Percentiles rank a stretch among this genome's conserved stretches.
Evolutionary conservation across 257 asterid species (phyloP).

Genomic region (Jasminum sambac): DNA sequence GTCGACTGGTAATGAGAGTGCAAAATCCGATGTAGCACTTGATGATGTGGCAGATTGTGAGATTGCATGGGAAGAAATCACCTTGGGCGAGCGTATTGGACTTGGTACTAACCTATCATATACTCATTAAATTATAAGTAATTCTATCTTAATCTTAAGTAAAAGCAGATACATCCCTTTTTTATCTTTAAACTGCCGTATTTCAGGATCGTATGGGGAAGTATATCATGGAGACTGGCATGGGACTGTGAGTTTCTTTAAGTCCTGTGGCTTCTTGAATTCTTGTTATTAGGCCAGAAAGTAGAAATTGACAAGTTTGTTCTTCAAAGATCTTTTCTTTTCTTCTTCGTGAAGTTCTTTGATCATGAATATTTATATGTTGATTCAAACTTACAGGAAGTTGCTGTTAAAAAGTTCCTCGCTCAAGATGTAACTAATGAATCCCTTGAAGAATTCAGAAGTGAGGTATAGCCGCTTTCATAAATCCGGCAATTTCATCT

Average conservation of each 20-base stretch:
- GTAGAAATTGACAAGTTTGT: neutral
- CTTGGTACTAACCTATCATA: slow-evolving; percentile 69
- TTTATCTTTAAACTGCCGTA: slow-evolving; percentile 23
- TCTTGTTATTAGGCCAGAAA: neutral
- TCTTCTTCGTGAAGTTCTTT: slow-evolving; percentile 21
- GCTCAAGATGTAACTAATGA: slow-evolving; percentile 88
- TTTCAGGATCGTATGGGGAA: slow-evolving; percentile 95
- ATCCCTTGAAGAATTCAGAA: slow-evolving; percentile 92
- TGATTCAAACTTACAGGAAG: slow-evolving; percentile 64
- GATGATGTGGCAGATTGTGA: slow-evolving; percentile 98
- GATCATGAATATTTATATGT: slow-evolving; percentile 24
- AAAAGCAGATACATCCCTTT: slow-evolving; percentile 10
- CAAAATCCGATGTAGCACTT: slow-evolving; percentile 69
- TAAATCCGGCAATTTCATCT: too few relatives aligned
- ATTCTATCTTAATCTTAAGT: slow-evolving; percentile 21
- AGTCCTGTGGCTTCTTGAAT: slow-evolving; percentile 22
- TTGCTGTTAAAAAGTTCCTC: slow-evolving; percentile 92
- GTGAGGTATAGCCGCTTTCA: slow-evolving; percentile 66
- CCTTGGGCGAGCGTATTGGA: slow-evolving; percentile 99
- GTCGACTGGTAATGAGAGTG: slow-evolving; percentile 69
- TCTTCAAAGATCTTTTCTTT: slow-evolving; percentile 21
- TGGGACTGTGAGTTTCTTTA: slow-evolving; percentile 82
- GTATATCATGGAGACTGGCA: slow-evolving; percentile 98
- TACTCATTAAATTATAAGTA: slow-evolving; percentile 24
- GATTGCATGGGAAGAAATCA: slow-evolving; percentile 87